Evolutionary conservation across 305 asterid species (phyloP), one percentile per base, ranked within the genome.

Genomic region (Fraxinus latifolia): DNA sequence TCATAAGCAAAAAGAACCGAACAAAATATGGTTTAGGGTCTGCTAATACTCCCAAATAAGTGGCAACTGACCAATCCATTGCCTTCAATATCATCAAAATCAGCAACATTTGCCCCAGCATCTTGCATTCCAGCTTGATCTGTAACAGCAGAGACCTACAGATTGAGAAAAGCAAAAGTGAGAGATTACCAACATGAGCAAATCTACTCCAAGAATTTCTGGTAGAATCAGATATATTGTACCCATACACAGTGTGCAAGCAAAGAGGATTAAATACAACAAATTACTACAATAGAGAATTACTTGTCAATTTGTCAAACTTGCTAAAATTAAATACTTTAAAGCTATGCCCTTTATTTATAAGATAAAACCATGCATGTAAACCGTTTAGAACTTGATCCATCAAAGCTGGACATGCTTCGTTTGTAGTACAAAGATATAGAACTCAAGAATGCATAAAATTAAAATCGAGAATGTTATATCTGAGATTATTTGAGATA

Each of bases 91-190:
- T 89, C 95, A 87, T 89, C 94, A 84, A 91, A 86, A 85, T 91
- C 97, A 82, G 89, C 95, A 83, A 88, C 79, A 84, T 91, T 89
- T 79, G 87, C 91, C 79, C 93, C 93, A 74, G 85, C 87, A 78
- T 88, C 93, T 87, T 87, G 94, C 87, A 86, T 87, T 77, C 89
- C 90, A 50, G 87, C 86, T 82, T 89, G 95, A 83, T 92, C 94
- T 5, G 95, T 88, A 79, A 90, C 85, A 84, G 92, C 94, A 81
- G 94, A 89, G 50, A 92, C 97, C 97, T 92, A 78, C 70, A 87
- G 47, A 77, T 36, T 53, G 68, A 79, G 53, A 84, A 53, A 70
- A 84, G 21, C 55, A 47, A 17, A 62, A 11, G 72, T 44, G 78
- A 58, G 55, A 68, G 32, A 73, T 42, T 11, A 29, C 62, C 7